Base-by-base conservation (phyloP, 164 flowering plant species). In the Vitis riparia region DNA sequence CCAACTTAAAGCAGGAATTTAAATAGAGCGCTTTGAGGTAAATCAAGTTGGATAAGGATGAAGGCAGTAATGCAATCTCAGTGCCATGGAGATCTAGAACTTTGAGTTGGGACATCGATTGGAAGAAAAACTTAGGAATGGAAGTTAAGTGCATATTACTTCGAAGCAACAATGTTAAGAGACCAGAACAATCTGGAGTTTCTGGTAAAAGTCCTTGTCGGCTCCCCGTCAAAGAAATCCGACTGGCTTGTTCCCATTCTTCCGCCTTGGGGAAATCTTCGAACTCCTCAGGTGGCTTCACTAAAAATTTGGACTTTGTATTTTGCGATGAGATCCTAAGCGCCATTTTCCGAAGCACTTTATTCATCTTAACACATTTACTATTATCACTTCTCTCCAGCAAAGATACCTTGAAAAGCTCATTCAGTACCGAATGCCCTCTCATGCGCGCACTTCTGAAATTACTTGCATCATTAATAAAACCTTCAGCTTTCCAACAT, bases 111-210 rank as follows among this genome's bases (percentile, higher is more conserved):
- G 5, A 56, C 78, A 78, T 75, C 1, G 48, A 23, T 2, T 6
- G 5, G 47, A 78, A 78, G 55, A 78, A 75, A 3, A 29, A 7
- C 2, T 17, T 5, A 3, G 81, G 75, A 13, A 77, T 71, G 4
- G 4, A 27, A 15, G 16, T 58, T 47, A 77, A 48, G 1, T 48
- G 2, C 0, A 7, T 7, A 44, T 73, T 73, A 14, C 55, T 68
- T 47, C 50, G 68, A 5, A 77, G 68, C 8, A 73, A 63, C 51
- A 77, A 51, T 23, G 71, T 70, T 5, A 47, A 51, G 7, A 73
- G 67, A 3, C 1, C 2, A 10, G 27, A 14, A 55, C 69, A 70
- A 13, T 53, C 11, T 29, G 51, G 30, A 1, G 10, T 17, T 56
- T 30, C 27, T 6, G 62, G 70, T 5, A 67, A 56, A 16, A 19